These are phyloP conservation scores for Scheffersomyces cryptocercus DNA, from an alignment of 1,139 yeast species.

Conservation along the genomic window DNA sequence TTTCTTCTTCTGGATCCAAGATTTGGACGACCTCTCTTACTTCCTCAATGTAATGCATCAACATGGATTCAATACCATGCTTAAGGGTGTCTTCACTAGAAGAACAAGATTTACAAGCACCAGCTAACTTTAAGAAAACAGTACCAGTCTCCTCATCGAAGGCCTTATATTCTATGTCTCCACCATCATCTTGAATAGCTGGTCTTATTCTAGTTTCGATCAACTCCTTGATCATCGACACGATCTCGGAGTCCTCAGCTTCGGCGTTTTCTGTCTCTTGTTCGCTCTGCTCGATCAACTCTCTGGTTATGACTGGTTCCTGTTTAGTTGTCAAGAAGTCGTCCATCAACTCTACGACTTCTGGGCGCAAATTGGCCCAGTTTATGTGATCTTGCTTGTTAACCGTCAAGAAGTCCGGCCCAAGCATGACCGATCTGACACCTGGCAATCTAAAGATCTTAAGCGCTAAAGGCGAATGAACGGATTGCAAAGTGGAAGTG, in stretches of 20 bases:
- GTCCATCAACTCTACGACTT: conserved; percentile 43
- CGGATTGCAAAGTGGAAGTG: conserved; percentile 68
- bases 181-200: conserved; percentile 79
- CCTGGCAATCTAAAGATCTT: conserved; percentile 83
- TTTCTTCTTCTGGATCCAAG: conserved; percentile 47
- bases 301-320: conserved; percentile 56
- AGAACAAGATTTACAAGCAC: conserved; percentile 83
- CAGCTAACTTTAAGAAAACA: conserved; percentile 73
- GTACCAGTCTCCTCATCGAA: conserved; percentile 69
- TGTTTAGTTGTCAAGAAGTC: conserved; percentile 32
- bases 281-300: conserved; percentile 38
- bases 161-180: conserved; percentile 71
- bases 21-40: conserved; percentile 75
- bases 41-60: conserved; percentile 82
- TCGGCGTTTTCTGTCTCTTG: conserved; percentile 37
- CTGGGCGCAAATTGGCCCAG: conserved; percentile 50
- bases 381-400: conserved; percentile 49
- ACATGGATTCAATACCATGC: conserved; percentile 81
- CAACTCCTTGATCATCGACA: conserved; percentile 59
- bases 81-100: conserved; percentile 76
- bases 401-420: conserved; percentile 52
- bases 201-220: conserved; percentile 65
- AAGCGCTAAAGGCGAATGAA: conserved; percentile 80
- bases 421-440: conserved; percentile 84
- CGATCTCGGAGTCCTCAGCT: conserved; percentile 52